Percentiles rank a stretch among this genome's conserved stretches.
Evolutionary conservation across 345 rosid species (phyloP).

Genomic region (Hevea brasiliensis): DNA sequence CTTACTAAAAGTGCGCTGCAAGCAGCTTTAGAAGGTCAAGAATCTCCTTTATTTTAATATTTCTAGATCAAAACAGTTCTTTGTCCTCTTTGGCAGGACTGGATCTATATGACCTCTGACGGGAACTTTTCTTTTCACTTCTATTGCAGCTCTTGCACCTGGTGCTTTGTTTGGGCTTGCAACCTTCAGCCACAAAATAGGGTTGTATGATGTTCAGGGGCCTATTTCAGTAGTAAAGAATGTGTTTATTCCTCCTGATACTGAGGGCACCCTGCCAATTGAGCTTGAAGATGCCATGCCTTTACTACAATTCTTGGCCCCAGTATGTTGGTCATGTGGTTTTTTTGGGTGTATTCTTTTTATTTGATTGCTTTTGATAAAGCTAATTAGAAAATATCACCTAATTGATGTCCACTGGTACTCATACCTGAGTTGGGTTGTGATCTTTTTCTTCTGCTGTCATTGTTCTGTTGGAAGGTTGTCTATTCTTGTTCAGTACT

Average conservation of each 20-base stretch:
- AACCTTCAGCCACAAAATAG: constrained; percentile 91
- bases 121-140: constrained; percentile 7
- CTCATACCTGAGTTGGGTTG: background rate
- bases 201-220: constrained; percentile 95
- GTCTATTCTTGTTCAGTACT: background rate
- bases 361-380: background rate
- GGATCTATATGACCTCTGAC: constrained; percentile 1
- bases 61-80: constrained; percentile 14
- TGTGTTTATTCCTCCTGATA: constrained; percentile 74
- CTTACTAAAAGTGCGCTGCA: constrained; percentile 89
- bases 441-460: background rate
- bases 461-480: background rate
- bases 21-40: constrained; percentile 87
- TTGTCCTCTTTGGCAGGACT: constrained; percentile 9
- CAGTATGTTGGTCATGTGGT: constrained; percentile 46
- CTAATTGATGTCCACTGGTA: background rate
- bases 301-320: constrained; percentile 84
- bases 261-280: constrained; percentile 57
- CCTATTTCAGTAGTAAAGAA: constrained; percentile 87
- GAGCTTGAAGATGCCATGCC: constrained; percentile 97
- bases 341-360: background rate
- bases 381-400: background rate
- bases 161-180: constrained; percentile 89
- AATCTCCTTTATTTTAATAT: background rate
- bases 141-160: constrained; percentile 71